Evolutionary conservation across 371 early-diverging fungal species (phyloP).

Genomic region (Mortierella sp.): DNA sequence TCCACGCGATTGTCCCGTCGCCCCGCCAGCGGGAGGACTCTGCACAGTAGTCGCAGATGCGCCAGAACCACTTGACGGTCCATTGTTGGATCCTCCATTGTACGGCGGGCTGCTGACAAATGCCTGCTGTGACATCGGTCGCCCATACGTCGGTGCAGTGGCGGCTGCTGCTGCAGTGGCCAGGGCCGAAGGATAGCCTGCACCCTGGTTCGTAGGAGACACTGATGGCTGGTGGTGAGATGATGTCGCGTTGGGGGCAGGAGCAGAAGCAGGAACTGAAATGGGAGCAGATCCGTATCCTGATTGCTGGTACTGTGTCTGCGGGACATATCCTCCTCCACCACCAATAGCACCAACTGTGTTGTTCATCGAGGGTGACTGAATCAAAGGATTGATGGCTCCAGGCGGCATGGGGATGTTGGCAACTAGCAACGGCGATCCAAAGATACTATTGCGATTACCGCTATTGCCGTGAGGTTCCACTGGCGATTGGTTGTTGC

Average conservation of each 20-base stretch:
- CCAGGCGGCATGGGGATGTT: slow-evolving; percentile 51
- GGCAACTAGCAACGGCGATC: slow-evolving; percentile 37
- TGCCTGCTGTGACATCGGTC: slow-evolving; percentile 44
- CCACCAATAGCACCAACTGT: background rate
- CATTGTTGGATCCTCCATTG: slow-evolving; percentile 10
- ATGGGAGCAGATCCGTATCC: background rate
- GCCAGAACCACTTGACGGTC: background rate
- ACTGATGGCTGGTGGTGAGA: slow-evolving; percentile 8
- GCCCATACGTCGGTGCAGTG: background rate
- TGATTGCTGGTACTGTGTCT: slow-evolving; percentile 38
- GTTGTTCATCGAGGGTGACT: slow-evolving; percentile 17
- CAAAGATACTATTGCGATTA: slow-evolving; percentile 33
- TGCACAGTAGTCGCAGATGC: background rate
- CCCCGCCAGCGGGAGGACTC: slow-evolving; percentile 15
- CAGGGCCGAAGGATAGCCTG: background rate
- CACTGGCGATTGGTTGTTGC: slow-evolving; percentile 12
- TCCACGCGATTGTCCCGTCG: slow-evolving; percentile 19
- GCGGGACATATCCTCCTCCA: slow-evolving; percentile 22
- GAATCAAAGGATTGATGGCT: slow-evolving; percentile 35
- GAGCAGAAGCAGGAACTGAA: background rate
- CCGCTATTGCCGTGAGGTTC: slow-evolving; percentile 7
- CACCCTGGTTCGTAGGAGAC: slow-evolving; percentile 6
- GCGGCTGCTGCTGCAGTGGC: slow-evolving; percentile 2
- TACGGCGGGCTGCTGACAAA: slow-evolving; percentile 20
- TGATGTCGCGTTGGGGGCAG: background rate